Evolutionary conservation across 495 filamentous ascomycete species (phyloP).

Genomic region (Annulohypoxylon maeteangense): DNA sequence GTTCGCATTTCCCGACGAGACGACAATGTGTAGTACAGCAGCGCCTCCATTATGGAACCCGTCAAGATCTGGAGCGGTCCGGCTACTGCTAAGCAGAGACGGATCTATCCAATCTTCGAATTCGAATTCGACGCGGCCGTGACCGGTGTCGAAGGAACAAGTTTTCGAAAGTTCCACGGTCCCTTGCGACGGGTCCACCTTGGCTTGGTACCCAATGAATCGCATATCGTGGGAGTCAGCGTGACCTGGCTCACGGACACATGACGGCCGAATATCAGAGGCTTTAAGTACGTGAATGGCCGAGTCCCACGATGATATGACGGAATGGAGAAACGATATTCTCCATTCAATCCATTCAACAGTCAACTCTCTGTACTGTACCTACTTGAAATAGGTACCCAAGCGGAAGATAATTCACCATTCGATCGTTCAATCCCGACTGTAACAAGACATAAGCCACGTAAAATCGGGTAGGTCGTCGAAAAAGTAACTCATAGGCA

Average conservation of each 20-base stretch:
- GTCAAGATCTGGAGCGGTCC: constrained; percentile 38
- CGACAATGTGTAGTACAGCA: not conserved
- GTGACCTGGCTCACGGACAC: constrained; percentile 36
- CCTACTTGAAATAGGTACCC: not conserved
- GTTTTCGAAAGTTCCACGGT: constrained; percentile 42
- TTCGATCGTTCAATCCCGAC: constrained; percentile 21
- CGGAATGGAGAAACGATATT: constrained; percentile 26
- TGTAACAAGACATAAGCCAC: constrained; percentile 31
- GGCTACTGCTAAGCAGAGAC: constrained; percentile 25
- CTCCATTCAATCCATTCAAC: constrained; percentile 34
- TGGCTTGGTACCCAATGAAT: constrained; percentile 39
- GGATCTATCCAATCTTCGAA: constrained; percentile 36
- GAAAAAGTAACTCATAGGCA: constrained; percentile 15
- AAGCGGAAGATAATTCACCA: constrained; percentile 14
- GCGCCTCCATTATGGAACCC: not conserved
- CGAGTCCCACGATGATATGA: constrained; percentile 33
- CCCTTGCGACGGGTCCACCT: constrained; percentile 36
- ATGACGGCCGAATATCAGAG: constrained; percentile 41
- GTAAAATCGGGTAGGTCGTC: constrained; percentile 41
- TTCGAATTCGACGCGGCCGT: constrained; percentile 21
- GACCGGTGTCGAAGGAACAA: constrained; percentile 40
- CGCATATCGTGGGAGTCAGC: constrained; percentile 30
- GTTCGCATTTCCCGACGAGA: constrained; percentile 13
- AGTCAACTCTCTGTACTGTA: not conserved
- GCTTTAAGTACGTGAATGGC: constrained; percentile 32